phyloP scores from a whole-genome alignment of 345 rosid species.

The Rhodamnia rubescens region DNA sequence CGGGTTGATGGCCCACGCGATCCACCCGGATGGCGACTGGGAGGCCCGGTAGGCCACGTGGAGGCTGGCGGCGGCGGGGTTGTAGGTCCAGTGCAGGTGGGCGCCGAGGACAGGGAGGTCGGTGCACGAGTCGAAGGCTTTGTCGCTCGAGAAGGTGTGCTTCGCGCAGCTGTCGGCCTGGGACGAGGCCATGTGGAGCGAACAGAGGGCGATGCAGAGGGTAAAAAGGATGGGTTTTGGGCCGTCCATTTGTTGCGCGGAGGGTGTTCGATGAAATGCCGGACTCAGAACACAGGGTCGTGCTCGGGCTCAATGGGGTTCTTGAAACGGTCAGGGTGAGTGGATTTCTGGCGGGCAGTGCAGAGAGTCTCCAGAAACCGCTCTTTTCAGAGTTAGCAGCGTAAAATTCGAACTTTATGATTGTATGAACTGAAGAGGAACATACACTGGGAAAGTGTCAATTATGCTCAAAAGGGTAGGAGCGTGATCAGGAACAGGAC shows the following conservation, averaged over 20 bases:
- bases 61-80: conserved; percentile 3
- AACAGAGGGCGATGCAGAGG: background rate
- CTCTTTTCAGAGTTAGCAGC: background rate
- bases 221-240: background rate
- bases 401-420: background rate
- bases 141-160: conserved; percentile 12
- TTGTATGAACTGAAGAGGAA: background rate
- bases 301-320: background rate
- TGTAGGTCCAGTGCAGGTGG: conserved; percentile 32
- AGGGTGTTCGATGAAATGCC: background rate
- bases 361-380: background rate
- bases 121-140: conserved; percentile 9
- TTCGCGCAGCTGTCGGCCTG: conserved; percentile 2
- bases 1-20: conserved; percentile 50
- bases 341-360: background rate
- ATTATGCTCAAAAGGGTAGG: background rate
- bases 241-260: background rate
- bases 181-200: background rate
- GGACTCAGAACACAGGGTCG: background rate
- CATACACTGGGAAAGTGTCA: background rate
- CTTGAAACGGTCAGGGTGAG: background rate
- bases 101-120: conserved; percentile 22
- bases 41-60: conserved; percentile 32
- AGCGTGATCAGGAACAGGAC: background rate
- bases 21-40: conserved; percentile 23